Base-by-base conservation (phyloP, 2,329 filamentous ascomycete species). In the Aspergillus neotritici region DNA sequence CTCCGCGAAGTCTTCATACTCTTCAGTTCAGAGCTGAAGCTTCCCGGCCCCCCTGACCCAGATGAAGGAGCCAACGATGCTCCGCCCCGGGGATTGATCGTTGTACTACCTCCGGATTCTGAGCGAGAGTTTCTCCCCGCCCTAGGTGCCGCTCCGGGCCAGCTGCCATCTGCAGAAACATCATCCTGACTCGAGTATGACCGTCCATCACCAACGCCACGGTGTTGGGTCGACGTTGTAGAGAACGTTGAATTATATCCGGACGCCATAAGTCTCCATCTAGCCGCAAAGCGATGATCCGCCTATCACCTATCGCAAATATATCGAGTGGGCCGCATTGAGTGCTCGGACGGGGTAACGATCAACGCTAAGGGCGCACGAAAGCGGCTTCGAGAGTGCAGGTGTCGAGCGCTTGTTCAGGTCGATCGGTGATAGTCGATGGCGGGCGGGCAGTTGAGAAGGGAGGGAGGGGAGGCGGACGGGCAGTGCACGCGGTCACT, bases 11-110 rank as follows among this genome's bases (percentile, higher is more conserved):
- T 72, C 35, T 62, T 64, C 61, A 84, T 77, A 57, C 83, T 87
- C 59, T 86, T 87, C 56, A 95, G 69, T 47, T 95, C 90, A 29
- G 89, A 83, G 57, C 84, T 94, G 73, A 96, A 96, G 72, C 88
- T 95, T 34, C 90, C 90, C 3, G 79, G 79, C 1, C 84, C 83
- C 17, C 79, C 82, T 43, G 81, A 76, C 14, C 78, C 82, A 42
- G 81, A 76, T 30, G 82, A 81, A 11, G 85, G 80, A 48, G 83
- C 84, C 58, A 89, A 76, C 37, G 85, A 87, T 50, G 81, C 58
- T 35, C 44, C 53, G 31, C 49, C 80, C 41, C 86, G 80, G 13
- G 82, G 78, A 37, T 76, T 80, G 63, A 81, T 85, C 43, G 80
- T 83, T 55, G 80, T 74, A 59, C 74, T 73, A 47, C 74, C 68